Conservation (phyloP, 257 asterid genomes). For the Craterostigma plantagineum region DNA sequence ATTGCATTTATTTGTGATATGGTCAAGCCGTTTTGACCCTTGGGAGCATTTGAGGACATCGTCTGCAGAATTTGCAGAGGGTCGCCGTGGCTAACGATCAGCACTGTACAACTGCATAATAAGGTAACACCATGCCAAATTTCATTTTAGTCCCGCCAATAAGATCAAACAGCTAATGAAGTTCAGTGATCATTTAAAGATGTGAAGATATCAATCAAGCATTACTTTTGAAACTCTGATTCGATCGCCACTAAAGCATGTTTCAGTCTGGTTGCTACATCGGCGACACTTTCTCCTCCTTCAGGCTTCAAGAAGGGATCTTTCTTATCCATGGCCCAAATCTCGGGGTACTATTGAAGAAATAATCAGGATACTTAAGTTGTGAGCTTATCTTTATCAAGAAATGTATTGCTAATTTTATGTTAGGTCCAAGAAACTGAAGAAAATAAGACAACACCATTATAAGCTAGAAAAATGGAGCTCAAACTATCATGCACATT, state of each 20-base stretch:
- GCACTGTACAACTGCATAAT: conserved; percentile 43
- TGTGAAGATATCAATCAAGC: not conserved
- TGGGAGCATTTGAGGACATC: conserved; percentile 26
- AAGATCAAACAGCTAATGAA: not conserved
- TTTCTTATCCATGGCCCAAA: conserved; percentile 79
- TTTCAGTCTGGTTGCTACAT: conserved; percentile 68
- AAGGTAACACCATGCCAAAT: too few species aligned
- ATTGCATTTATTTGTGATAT: too few species aligned
- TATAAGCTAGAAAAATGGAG: too few species aligned
- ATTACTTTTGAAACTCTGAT: conserved; percentile 53
- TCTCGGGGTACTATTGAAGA: conserved; percentile 52
- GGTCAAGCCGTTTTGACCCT: conserved; percentile 6
- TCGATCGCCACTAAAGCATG: conserved; percentile 47
- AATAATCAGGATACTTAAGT: conserved; percentile 7
- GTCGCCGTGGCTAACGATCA: conserved; percentile 90
- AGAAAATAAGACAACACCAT: not conserved
- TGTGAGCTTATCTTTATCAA: too few species aligned
- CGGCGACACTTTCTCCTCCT: conserved; percentile 98
- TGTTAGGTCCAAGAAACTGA: not conserved
- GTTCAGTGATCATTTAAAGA: not conserved
- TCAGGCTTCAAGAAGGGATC: conserved; percentile 83
- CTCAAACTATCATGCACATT: conserved; percentile 1
- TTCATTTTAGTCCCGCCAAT: not conserved
- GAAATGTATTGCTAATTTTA: not conserved
- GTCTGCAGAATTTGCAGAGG: conserved; percentile 95